Conservation (phyloP, 2,329 filamentous ascomycete genomes). For the Talaromyces pinophilus region DNA sequence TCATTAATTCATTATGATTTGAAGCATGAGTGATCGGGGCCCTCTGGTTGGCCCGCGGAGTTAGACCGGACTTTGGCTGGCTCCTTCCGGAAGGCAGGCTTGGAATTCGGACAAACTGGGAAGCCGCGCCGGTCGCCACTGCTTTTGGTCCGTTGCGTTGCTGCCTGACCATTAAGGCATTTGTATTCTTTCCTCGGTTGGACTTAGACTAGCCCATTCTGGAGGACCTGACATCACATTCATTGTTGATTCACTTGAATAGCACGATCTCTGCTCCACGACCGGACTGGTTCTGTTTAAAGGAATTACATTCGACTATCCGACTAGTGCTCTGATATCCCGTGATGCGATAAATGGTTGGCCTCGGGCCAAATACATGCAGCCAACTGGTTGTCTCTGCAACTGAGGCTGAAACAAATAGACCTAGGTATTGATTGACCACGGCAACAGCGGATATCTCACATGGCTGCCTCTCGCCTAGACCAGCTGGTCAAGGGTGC, state of each 20-base stretch:
- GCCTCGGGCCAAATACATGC: constrained; percentile 4
- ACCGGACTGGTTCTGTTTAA: neutral
- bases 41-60: constrained; percentile 12
- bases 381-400: constrained; percentile 11
- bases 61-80: constrained; percentile 15
- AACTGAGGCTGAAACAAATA: constrained; percentile 2
- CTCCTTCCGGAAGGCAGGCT: neutral
- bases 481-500: constrained; percentile 93
- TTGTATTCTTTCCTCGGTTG: neutral
- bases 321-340: neutral
- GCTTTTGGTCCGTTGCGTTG: neutral
- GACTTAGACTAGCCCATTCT: neutral
- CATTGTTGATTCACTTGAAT: neutral
- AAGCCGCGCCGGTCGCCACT: constrained; percentile 10
- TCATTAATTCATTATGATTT: neutral
- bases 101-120: constrained; percentile 1
- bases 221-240: neutral
- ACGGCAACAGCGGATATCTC: neutral
- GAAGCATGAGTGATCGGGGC: constrained; percentile 10
- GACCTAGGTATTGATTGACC: neutral
- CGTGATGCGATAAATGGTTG: constrained; percentile 22
- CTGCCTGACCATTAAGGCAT: neutral
- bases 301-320: neutral
- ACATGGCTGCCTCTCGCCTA: constrained; percentile 65
- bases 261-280: neutral